These are phyloP conservation scores for Raphanus hybrid DNA, from an alignment of 441 rosid species.

Conservation along the genomic window DNA sequence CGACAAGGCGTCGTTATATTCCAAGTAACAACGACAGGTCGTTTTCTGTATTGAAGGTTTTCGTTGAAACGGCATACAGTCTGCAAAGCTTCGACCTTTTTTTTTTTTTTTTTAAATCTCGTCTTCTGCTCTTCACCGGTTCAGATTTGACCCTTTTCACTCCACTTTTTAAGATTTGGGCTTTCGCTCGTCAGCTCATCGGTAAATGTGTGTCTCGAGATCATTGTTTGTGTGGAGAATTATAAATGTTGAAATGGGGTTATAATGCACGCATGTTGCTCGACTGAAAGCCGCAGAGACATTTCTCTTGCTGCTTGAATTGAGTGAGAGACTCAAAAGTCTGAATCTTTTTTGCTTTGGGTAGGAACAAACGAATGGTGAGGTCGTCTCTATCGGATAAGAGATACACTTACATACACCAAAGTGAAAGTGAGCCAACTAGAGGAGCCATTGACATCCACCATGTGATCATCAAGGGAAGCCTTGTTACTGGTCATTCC, in stretches of 20 bases:
- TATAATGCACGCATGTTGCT: slow-evolving; percentile 33
- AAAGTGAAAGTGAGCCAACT: slow-evolving; percentile 47
- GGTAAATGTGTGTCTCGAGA: neutral
- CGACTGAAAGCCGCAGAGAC: slow-evolving; percentile 31
- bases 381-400: slow-evolving; percentile 45
- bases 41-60: neutral
- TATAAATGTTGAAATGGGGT: neutral
- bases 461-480: slow-evolving; percentile 58
- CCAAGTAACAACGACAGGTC: neutral
- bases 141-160: slow-evolving; percentile 25
- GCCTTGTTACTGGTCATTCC: slow-evolving; percentile 41
- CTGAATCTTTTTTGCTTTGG: neutral
- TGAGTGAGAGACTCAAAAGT: slow-evolving; percentile 15
- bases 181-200: neutral
- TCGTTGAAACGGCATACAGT: slow-evolving; percentile 29
- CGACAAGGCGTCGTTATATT: slow-evolving; percentile 46
- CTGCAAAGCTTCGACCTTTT: neutral
- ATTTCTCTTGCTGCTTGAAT: neutral
- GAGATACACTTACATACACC: slow-evolving; percentile 55
- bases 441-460: slow-evolving; percentile 60
- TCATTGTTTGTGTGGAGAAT: neutral
- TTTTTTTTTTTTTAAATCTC: neutral
- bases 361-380: slow-evolving; percentile 37
- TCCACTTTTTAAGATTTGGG: neutral
- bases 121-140: slow-evolving; percentile 26